Conservation (phyloP, 2,329 filamentous ascomycete genomes). For the Colletotrichum echinochloae region DNA sequence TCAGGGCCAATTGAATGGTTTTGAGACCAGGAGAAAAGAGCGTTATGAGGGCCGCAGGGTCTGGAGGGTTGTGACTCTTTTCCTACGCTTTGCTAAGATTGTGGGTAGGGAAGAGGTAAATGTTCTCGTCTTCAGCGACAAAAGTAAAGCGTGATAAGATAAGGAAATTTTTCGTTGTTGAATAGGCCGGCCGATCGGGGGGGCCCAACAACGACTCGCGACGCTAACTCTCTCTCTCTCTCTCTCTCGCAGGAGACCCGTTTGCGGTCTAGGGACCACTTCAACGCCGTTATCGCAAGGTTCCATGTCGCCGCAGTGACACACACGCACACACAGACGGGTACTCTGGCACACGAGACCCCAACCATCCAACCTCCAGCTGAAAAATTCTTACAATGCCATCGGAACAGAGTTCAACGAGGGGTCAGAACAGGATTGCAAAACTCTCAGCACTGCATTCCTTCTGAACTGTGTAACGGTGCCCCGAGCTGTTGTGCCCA, state of each 20-base stretch:
- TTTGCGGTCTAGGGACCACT: constrained; percentile 34
- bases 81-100: constrained; percentile 35
- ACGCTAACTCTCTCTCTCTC: constrained; percentile 30
- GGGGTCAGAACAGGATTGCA: background rate
- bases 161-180: constrained; percentile 43
- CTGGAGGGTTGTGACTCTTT: constrained; percentile 40
- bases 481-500: constrained; percentile 14
- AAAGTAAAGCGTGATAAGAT: constrained; percentile 41
- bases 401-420: constrained; percentile 33
- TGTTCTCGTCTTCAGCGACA: constrained; percentile 37
- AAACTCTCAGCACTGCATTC: constrained; percentile 26
- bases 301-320: constrained; percentile 37
- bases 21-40: constrained; percentile 33
- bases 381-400: constrained; percentile 37
- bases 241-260: constrained; percentile 2
- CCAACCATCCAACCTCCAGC: constrained; percentile 17
- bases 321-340: constrained; percentile 17
- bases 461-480: constrained; percentile 12
- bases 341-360: background rate
- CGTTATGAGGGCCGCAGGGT: constrained; percentile 32
- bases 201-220: constrained; percentile 28
- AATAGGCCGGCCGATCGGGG: constrained; percentile 37
- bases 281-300: constrained; percentile 37
- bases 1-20: constrained; percentile 42
- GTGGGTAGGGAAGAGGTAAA: constrained; percentile 25